Conservation (phyloP, 2,329 filamentous ascomycete genomes). For the Ceratocystis variospora region DNA sequence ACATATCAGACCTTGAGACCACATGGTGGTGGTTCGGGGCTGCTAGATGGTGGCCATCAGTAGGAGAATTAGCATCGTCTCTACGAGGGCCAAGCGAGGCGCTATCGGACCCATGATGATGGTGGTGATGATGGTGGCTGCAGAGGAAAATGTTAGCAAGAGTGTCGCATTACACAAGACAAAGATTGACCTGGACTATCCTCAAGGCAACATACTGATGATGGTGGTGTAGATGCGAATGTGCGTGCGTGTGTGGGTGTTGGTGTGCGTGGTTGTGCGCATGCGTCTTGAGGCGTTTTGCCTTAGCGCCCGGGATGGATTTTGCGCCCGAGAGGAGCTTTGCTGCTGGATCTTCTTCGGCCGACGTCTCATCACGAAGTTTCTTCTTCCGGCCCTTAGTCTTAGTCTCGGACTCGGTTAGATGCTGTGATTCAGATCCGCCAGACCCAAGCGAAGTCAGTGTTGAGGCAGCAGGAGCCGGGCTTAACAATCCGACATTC, state of each 20-base stretch:
- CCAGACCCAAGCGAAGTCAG: slow-evolving; percentile 25
- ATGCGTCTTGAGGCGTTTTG: slow-evolving; percentile 56
- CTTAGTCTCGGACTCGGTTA: slow-evolving; percentile 33
- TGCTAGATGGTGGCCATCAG: neutral
- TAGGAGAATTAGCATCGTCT: neutral
- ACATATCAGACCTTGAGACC: slow-evolving; percentile 24
- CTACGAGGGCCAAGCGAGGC: neutral
- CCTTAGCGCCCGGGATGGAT: slow-evolving; percentile 44
- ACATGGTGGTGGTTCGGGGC: slow-evolving; percentile 39
- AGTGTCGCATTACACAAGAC: neutral
- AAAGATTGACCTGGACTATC: neutral
- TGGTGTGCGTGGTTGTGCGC: slow-evolving; percentile 29
- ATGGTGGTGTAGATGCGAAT: slow-evolving; percentile 47
- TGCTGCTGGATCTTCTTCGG: slow-evolving; percentile 48
- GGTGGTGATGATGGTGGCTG: slow-evolving; percentile 38
- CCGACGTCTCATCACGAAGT: slow-evolving; percentile 60
- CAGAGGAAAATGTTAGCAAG: slow-evolving; percentile 15
- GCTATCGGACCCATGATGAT: slow-evolving; percentile 42
- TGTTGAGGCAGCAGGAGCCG: slow-evolving; percentile 33
- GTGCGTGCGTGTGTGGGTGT: slow-evolving; percentile 19
- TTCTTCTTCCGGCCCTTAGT: slow-evolving; percentile 44
- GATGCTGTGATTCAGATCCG: slow-evolving; percentile 31
- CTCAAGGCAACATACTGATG: slow-evolving; percentile 42
- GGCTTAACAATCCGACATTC: slow-evolving; percentile 39
- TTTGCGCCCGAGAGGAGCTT: slow-evolving; percentile 27